These are phyloP conservation scores for Penicillium palitans DNA, from an alignment of 2,329 filamentous ascomycete genomes.

Conservation along the genomic window DNA sequence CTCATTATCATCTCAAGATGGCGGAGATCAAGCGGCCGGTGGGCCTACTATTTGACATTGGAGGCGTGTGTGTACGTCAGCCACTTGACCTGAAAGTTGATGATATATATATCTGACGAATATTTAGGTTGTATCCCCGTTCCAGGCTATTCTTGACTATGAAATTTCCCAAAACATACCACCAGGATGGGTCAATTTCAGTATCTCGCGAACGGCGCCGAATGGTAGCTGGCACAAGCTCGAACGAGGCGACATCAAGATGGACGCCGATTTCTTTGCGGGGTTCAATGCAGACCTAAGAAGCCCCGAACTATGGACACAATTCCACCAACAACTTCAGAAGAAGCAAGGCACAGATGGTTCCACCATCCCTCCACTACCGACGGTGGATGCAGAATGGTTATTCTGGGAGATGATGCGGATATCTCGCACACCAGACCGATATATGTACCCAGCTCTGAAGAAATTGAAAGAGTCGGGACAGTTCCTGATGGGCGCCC, in stretches of 20 bases:
- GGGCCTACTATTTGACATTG: constrained; percentile 89
- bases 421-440: constrained; percentile 68
- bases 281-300: constrained; percentile 75
- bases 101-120: constrained; percentile 10
- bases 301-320: constrained; percentile 65
- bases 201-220: constrained; percentile 76
- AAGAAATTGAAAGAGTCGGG: constrained; percentile 64
- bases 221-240: constrained; percentile 84
- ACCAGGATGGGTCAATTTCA: constrained; percentile 86
- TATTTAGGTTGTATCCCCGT: constrained; percentile 77
- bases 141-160: constrained; percentile 91
- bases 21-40: constrained; percentile 57
- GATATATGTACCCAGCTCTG: constrained; percentile 84
- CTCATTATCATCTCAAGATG: constrained; percentile 32
- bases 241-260: constrained; percentile 76
- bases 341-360: constrained; percentile 27
- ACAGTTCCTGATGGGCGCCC: constrained; percentile 71
- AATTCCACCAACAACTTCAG: constrained; percentile 50
- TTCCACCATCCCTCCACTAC: constrained; percentile 59
- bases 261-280: constrained; percentile 73
- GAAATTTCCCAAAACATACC: constrained; percentile 76
- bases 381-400: constrained; percentile 71
- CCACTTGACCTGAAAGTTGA: neutral
- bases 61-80: constrained; percentile 83
- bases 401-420: constrained; percentile 94